These are phyloP conservation scores for Lecanoromycetidae sp. DNA, from an alignment of 2,329 filamentous ascomycete species.

Conservation along the genomic window DNA sequence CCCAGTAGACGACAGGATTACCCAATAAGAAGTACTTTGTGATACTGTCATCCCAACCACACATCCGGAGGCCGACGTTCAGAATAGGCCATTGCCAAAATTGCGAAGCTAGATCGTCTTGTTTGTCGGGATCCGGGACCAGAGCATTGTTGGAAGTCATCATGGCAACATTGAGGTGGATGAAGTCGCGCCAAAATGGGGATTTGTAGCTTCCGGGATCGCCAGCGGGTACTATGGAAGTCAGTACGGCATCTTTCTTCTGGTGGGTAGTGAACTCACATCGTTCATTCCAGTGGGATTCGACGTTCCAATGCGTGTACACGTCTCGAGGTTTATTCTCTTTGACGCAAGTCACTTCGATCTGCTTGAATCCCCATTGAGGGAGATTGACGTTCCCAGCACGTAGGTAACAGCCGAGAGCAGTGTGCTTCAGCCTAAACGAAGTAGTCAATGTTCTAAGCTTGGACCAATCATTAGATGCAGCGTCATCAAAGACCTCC, in stretches of 20 bases:
- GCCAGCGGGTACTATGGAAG: constrained; percentile 60
- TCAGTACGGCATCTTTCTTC: constrained; percentile 21
- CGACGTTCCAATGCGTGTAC: constrained; percentile 98
- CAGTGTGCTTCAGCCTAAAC: constrained; percentile 74
- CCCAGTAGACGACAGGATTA: constrained; percentile 95
- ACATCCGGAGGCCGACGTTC: constrained; percentile 93
- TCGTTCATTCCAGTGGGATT: constrained; percentile 87
- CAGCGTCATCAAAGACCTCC: constrained; percentile 81
- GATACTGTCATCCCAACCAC: constrained; percentile 88
- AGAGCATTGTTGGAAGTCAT: constrained; percentile 99
- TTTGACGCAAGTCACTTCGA: constrained; percentile 91
- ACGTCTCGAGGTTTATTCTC: constrained; percentile 83
- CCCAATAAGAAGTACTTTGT: constrained; percentile 98
- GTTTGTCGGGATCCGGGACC: constrained; percentile 95
- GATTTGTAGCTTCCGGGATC: constrained; percentile 91
- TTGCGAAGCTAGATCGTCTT: constrained; percentile 89
- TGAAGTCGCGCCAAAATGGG: constrained; percentile 93
- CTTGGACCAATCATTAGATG: constrained; percentile 70
- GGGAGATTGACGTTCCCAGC: constrained; percentile 93
- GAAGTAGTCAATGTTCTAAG: constrained; percentile 85
- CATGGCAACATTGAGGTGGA: constrained; percentile 98
- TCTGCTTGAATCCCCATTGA: constrained; percentile 99
- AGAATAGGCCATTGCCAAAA: constrained; percentile 99
- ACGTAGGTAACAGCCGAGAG: constrained; percentile 82
- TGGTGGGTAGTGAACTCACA: constrained; percentile 44